A percentile compares a stretch with the other conserved stretches of the same genome.
Evolutionary conservation across 2,329 filamentous ascomycete species (phyloP).

Genomic region (Gaeumannomyces tritici): DNA sequence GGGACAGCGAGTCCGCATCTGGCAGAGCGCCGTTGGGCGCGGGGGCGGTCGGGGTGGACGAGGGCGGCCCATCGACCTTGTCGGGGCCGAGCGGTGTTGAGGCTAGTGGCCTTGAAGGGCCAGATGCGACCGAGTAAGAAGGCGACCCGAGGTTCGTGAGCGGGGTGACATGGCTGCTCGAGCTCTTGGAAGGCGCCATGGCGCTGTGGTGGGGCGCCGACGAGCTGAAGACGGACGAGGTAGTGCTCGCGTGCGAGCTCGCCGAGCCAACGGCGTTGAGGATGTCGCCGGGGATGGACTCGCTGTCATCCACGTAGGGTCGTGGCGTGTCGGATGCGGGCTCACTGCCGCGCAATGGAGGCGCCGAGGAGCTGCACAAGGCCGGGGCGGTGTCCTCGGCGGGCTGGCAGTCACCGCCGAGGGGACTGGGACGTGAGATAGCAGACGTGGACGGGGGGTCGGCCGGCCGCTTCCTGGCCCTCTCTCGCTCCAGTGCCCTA

Average conservation of each 20-base stretch:
- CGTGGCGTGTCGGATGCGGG: conserved; percentile 1
- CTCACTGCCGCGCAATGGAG: background rate
- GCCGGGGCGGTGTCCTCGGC: conserved; percentile 16
- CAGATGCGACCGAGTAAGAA: conserved; percentile 34
- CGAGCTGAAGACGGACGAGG: conserved; percentile 61
- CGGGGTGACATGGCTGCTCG: conserved; percentile 39
- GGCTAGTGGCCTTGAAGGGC: conserved; percentile 36
- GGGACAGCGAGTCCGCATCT: conserved; percentile 18
- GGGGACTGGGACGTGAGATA: background rate
- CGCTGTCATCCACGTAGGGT: conserved; percentile 40
- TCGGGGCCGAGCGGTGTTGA: background rate
- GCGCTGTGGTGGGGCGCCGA: conserved; percentile 28
- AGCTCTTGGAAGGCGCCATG: conserved; percentile 28
- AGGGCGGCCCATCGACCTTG: background rate
- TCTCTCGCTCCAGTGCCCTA: conserved; percentile 51
- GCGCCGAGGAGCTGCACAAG: background rate
- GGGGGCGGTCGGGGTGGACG: background rate
- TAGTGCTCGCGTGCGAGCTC: conserved; percentile 61
- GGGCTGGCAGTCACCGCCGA: conserved; percentile 8
- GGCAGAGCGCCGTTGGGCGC: conserved; percentile 11
- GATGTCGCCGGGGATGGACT: conserved; percentile 53
- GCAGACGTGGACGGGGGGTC: conserved; percentile 13
- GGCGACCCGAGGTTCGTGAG: conserved; percentile 44
- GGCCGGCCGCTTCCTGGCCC: conserved; percentile 40
- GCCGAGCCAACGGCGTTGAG: conserved; percentile 63